Conservation (phyloP, 2,329 filamentous ascomycete species). For the Pestalotiopsis sp. region DNA sequence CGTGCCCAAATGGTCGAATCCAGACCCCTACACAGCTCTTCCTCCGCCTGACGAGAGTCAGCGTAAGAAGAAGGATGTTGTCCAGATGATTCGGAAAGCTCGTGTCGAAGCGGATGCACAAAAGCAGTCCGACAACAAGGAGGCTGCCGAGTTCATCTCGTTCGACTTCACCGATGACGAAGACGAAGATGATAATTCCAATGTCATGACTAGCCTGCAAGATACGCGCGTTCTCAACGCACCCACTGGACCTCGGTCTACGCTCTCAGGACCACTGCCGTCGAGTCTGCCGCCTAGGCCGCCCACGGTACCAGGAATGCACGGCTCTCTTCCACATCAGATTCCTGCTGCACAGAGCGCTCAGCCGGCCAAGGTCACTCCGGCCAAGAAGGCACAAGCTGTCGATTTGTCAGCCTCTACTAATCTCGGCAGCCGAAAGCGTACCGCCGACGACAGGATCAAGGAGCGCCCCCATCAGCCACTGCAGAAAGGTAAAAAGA, state of each 20-base stretch:
- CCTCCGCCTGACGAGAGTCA: slow-evolving; percentile 76
- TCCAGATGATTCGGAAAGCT: slow-evolving; percentile 89
- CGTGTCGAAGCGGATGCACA: slow-evolving; percentile 62
- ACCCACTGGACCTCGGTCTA: slow-evolving; percentile 33
- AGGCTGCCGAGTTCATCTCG: slow-evolving; percentile 86
- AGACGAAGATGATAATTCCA: slow-evolving; percentile 32
- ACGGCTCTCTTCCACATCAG: neutral
- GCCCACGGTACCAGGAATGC: neutral
- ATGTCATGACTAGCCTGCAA: slow-evolving; percentile 7
- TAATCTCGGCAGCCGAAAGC: slow-evolving; percentile 69
- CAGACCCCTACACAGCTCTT: slow-evolving; percentile 87
- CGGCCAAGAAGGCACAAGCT: slow-evolving; percentile 19
- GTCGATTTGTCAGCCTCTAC: slow-evolving; percentile 41
- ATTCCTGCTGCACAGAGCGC: neutral
- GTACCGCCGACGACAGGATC: slow-evolving; percentile 71
- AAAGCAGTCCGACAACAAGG: slow-evolving; percentile 53
- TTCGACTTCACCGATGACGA: slow-evolving; percentile 69
- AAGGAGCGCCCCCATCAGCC: slow-evolving; percentile 55
- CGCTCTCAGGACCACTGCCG: slow-evolving; percentile 20
- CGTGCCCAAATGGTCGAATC: slow-evolving; percentile 88
- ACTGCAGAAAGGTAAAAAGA: slow-evolving; percentile 54
- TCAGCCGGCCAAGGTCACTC: neutral
- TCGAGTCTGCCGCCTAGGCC: slow-evolving; percentile 10
- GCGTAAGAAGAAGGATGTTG: slow-evolving; percentile 81
- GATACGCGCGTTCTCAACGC: slow-evolving; percentile 35